Percentiles rank a stretch among this genome's conserved stretches.
phyloP scores from a whole-genome alignment of 768 basidiomycete genomes.

The Termitomyces bulborhizus region DNA sequence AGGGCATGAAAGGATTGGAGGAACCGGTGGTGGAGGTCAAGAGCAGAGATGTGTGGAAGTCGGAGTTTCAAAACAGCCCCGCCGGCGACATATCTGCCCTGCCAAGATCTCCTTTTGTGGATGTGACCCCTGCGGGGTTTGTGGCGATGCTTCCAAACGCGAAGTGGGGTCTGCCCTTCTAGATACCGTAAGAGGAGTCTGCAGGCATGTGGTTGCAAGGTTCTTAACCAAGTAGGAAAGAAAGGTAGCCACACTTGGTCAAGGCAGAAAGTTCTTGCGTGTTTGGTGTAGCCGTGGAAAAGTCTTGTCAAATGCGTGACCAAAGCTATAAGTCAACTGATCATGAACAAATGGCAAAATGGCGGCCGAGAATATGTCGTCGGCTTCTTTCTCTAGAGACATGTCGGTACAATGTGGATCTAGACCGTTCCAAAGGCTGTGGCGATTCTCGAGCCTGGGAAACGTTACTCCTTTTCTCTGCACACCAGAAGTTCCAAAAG shows the following conservation, averaged over 20 bases:
- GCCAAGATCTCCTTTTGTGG: conserved; percentile 8
- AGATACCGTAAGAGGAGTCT: neutral
- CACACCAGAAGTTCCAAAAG: too few relatives aligned
- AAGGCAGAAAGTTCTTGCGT: neutral
- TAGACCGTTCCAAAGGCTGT: neutral
- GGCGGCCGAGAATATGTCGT: neutral
- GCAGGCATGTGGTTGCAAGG: neutral
- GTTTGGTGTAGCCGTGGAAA: neutral
- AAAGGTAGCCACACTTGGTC: neutral
- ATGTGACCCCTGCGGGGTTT: neutral
- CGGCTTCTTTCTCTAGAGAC: neutral
- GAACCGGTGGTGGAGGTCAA: conserved; percentile 6
- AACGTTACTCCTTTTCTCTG: neutral
- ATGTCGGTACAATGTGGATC: neutral
- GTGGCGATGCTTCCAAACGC: conserved; percentile 5
- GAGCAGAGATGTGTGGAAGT: neutral
- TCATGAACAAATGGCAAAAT: neutral
- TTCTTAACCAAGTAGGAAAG: neutral
- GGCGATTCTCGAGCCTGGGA: too few relatives aligned
- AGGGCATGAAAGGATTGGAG: conserved; percentile 3
- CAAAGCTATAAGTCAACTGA: neutral
- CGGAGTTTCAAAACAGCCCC: conserved; percentile 9
- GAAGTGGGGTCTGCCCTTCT: too few relatives aligned
- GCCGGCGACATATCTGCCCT: conserved; percentile 1
- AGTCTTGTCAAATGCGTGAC: neutral